Conservation (phyloP, 176 grass and related monocot species). For the Canna indica region DNA sequence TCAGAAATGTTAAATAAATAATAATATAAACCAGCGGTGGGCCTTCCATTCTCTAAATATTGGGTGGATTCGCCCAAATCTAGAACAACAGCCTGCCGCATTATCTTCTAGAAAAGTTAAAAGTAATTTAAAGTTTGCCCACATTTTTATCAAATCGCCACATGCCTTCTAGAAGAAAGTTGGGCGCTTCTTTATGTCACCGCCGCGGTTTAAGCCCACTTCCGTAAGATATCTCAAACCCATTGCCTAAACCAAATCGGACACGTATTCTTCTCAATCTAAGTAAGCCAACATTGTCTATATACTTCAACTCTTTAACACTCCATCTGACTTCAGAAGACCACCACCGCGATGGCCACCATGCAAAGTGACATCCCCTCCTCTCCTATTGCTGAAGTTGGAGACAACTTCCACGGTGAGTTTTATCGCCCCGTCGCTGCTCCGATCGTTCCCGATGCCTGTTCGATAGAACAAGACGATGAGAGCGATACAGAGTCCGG, state of each 20-base stretch:
- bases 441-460: slow-evolving; percentile 13
- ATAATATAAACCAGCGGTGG: no score
- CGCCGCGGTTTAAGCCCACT: not conserved
- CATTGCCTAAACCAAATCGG: not conserved
- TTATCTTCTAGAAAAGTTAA: no score
- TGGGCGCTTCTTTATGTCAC: not conserved
- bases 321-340: not conserved
- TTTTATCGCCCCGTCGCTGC: slow-evolving; percentile 23
- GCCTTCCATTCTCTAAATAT: no score
- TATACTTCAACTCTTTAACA: no score
- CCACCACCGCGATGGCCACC: not conserved
- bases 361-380: slow-evolving; percentile 18
- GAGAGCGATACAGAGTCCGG: slow-evolving; percentile 4
- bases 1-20: no score
- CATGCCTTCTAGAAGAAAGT: no score
- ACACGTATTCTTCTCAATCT: slow-evolving; percentile 4
- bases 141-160: no score
- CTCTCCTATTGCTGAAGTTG: not conserved
- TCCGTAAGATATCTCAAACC: not conserved
- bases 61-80: no score
- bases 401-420: not conserved
- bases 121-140: no score
- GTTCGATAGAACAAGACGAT: slow-evolving; percentile 15
- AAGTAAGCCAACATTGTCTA: no score
- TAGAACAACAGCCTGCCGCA: no score